phyloP scores from a whole-genome alignment of 2,329 filamentous ascomycete species.

The Chaetomium sp. region DNA sequence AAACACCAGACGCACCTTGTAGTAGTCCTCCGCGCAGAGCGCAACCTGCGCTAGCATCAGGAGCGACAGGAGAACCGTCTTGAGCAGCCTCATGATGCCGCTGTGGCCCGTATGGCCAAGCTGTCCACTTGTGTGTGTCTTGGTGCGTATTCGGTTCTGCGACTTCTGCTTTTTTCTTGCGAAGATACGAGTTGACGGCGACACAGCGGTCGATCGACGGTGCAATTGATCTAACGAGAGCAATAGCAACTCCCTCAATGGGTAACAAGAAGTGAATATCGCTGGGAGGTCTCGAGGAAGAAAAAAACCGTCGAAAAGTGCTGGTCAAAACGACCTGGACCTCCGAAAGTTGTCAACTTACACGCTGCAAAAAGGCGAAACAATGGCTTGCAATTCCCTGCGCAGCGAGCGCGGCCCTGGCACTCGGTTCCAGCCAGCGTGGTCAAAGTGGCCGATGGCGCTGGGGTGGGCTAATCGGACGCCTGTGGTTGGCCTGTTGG shows the following conservation, averaged over 20 bases:
- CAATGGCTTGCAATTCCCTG: background rate
- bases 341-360: background rate
- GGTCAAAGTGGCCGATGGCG: conserved; percentile 14
- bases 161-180: background rate
- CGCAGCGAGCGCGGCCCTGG: conserved; percentile 1
- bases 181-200: conserved; percentile 8
- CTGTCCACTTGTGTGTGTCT: conserved; percentile 3
- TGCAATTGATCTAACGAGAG: background rate
- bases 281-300: background rate
- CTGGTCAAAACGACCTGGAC: background rate
- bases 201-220: background rate
- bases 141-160: no score
- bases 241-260: background rate
- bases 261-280: conserved; percentile 15
- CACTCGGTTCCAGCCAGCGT: conserved; percentile 18
- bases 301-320: background rate
- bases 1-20: conserved; percentile 51
- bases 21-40: conserved; percentile 64
- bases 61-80: conserved; percentile 45
- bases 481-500: conserved; percentile 4
- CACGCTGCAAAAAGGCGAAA: conserved; percentile 14
- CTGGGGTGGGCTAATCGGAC: conserved; percentile 2
- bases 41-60: conserved; percentile 49
- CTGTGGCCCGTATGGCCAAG: conserved; percentile 10
- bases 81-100: conserved; percentile 45